phyloP scores from a whole-genome alignment of 1,139 yeast species.

The Saccharomyces uvarum region DNA sequence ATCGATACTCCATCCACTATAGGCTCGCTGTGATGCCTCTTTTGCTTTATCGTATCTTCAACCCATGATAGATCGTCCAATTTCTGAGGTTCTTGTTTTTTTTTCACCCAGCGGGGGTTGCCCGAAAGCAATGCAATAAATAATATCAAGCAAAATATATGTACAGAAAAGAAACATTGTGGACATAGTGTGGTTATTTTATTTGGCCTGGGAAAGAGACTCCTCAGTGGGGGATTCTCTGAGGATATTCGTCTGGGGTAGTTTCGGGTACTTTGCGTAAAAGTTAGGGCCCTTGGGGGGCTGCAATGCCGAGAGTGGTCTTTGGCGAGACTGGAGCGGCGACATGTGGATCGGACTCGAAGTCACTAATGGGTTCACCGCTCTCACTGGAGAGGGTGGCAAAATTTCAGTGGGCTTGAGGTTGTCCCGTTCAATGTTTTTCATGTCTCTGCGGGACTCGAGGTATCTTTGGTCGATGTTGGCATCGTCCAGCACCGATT shows the following conservation, averaged over 20 bases:
- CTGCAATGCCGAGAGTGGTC: not conserved
- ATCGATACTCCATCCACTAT: constrained; percentile 19
- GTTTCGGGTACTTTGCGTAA: constrained; percentile 28
- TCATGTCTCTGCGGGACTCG: constrained; percentile 29
- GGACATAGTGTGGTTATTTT: not conserved
- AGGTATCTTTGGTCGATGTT: constrained; percentile 29
- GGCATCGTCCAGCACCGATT: constrained; percentile 29
- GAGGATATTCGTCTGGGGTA: constrained; percentile 22
- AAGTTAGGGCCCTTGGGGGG: constrained; percentile 7
- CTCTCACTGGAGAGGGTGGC: constrained; percentile 30
- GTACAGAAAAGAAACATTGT: not conserved
- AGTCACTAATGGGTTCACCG: constrained; percentile 29
- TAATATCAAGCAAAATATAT: not conserved
- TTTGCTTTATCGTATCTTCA: not conserved
- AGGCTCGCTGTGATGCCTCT: not conserved
- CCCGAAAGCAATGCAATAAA: not conserved
- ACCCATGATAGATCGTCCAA: not conserved
- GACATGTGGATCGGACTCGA: constrained; percentile 28
- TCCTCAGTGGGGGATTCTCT: constrained; percentile 11
- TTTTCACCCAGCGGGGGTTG: constrained; percentile 1
- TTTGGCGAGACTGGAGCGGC: constrained; percentile 1
- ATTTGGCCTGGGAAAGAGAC: not conserved
- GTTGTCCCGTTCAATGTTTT: constrained; percentile 25
- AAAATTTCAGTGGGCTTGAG: constrained; percentile 24
- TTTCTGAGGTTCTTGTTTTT: not conserved